These are phyloP conservation scores for Aspergillus conjunctus DNA, from an alignment of 495 filamentous ascomycete species.

Conservation along the genomic window DNA sequence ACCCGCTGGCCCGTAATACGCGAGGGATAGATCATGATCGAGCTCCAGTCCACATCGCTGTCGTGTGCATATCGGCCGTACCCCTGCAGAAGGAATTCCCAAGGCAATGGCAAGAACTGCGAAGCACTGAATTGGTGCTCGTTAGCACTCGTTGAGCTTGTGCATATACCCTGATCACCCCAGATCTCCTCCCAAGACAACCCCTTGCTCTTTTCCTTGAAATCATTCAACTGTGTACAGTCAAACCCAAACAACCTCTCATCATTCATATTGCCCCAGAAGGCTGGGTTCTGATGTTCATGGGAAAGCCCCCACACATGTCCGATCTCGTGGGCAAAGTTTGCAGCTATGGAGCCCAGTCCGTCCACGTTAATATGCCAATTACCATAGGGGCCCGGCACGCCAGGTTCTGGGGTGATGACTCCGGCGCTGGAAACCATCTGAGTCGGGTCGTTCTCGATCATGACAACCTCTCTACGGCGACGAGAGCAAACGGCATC, in stretches of 20 bases:
- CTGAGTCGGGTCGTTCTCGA: background rate
- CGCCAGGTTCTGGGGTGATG: background rate
- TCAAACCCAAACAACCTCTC: background rate
- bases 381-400: background rate
- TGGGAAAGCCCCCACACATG: slow-evolving; percentile 17
- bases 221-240: slow-evolving; percentile 8
- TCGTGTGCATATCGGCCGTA: background rate
- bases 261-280: slow-evolving; percentile 1
- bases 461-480: background rate
- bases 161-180: background rate
- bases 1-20: background rate
- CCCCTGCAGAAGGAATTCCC: background rate
- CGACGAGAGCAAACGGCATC: background rate
- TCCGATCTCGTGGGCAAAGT: slow-evolving; percentile 18
- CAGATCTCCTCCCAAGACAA: slow-evolving; percentile 1
- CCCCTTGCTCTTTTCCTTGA: background rate
- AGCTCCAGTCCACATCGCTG: slow-evolving; percentile 10
- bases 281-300: slow-evolving; percentile 12
- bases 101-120: background rate
- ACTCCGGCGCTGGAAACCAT: background rate
- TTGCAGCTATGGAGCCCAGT: background rate
- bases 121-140: slow-evolving; percentile 10
- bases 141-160: background rate
- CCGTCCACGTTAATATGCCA: background rate
- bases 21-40: slow-evolving; percentile 11